phyloP scores from a whole-genome alignment of 2,329 filamentous ascomycete species.

The Exophiala xenobiotica region DNA sequence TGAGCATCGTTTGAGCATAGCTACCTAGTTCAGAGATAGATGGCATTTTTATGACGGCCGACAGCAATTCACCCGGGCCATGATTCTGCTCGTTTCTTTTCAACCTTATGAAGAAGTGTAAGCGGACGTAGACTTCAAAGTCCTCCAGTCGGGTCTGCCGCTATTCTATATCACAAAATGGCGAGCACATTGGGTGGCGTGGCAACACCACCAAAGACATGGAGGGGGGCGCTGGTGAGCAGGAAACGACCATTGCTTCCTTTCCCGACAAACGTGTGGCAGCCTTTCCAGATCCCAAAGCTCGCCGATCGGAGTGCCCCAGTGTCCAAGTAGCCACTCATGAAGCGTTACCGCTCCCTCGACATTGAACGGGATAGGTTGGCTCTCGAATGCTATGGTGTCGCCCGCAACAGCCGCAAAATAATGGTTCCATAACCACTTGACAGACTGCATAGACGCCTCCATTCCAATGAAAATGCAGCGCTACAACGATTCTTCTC shows the following conservation, averaged over 20 bases:
- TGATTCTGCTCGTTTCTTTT: neutral
- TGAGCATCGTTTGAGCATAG: neutral
- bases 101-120: neutral
- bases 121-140: neutral
- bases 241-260: constrained; percentile 48
- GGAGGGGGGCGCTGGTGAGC: constrained; percentile 39
- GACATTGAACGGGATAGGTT: neutral
- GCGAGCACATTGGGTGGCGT: constrained; percentile 24
- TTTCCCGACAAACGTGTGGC: constrained; percentile 35
- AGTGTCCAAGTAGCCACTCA: constrained; percentile 27
- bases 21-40: neutral
- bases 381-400: constrained; percentile 31
- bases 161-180: neutral
- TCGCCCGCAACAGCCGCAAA: constrained; percentile 36
- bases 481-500: neutral
- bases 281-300: constrained; percentile 41
- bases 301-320: constrained; percentile 31
- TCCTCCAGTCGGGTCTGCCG: neutral
- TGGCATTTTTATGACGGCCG: neutral
- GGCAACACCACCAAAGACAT: constrained; percentile 24
- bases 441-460: constrained; percentile 32
- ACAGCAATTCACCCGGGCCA: neutral
- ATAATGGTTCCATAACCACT: constrained; percentile 36
- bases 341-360: constrained; percentile 8
- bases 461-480: constrained; percentile 29